phyloP scores from a whole-genome alignment of 129 eudicot species.

The Centrapalus pauciflorus region DNA sequence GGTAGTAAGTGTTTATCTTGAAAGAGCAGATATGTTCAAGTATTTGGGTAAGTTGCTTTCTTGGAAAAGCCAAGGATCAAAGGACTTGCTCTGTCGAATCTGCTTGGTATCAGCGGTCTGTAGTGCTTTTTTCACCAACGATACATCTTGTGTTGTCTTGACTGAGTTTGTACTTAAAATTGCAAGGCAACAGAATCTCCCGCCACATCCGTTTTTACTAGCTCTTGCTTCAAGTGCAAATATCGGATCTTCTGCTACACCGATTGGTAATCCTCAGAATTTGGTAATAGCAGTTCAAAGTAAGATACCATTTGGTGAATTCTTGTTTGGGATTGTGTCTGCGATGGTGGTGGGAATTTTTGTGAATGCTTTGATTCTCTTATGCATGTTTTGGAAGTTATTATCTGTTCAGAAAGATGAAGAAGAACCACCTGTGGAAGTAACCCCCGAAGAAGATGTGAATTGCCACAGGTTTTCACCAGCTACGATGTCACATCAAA shows the following conservation, averaged over 20 bases:
- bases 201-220: slow-evolving; percentile 79
- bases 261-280: slow-evolving; percentile 94
- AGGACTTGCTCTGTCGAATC: slow-evolving; percentile 72
- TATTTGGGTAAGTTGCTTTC: slow-evolving; percentile 67
- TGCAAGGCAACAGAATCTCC: slow-evolving; percentile 91
- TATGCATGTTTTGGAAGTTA: slow-evolving; percentile 80
- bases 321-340: slow-evolving; percentile 55
- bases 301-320: slow-evolving; percentile 65
- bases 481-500: slow-evolving; percentile 77
- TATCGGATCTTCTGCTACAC: slow-evolving; percentile 94
- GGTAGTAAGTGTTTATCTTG: slow-evolving; percentile 92
- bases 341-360: slow-evolving; percentile 73
- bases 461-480: slow-evolving; percentile 78
- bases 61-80: slow-evolving; percentile 73
- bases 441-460: slow-evolving; percentile 58
- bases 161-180: slow-evolving; percentile 89
- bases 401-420: slow-evolving; percentile 66
- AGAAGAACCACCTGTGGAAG: slow-evolving; percentile 52
- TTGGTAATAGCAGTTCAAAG: slow-evolving; percentile 85
- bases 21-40: slow-evolving; percentile 90
- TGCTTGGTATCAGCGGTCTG: slow-evolving; percentile 76
- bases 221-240: slow-evolving; percentile 96
- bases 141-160: slow-evolving; percentile 83
- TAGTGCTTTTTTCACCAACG: slow-evolving; percentile 90
- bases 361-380: slow-evolving; percentile 61